phyloP scores from a whole-genome alignment of 768 basidiomycete species.

The Macrolepiota dolichaula region DNA sequence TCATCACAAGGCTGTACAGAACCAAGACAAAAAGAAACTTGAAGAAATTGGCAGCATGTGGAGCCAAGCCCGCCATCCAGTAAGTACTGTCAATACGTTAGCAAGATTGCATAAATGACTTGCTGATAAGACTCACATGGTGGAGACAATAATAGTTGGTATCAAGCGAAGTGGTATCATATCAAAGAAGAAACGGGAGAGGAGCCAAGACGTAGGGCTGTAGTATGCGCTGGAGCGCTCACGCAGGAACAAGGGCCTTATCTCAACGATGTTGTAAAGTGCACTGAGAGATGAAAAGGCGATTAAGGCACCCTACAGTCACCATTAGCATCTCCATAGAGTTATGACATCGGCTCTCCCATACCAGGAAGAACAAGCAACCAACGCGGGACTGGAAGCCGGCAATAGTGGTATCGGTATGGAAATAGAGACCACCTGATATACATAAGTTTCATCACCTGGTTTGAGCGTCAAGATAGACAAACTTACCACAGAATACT shows the following conservation, averaged over 20 bases:
- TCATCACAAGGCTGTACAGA: conserved; percentile 81
- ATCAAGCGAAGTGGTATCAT: conserved; percentile 85
- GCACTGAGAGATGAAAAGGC: conserved; percentile 92
- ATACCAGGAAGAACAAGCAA: conserved; percentile 87
- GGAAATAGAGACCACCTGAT: conserved; percentile 80
- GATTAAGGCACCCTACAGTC: conserved; percentile 73
- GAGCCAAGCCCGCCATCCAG: conserved; percentile 92
- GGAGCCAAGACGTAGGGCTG: conserved; percentile 87
- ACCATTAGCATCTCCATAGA: conserved; percentile 7
- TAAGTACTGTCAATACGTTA: conserved; percentile 54
- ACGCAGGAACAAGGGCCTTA: conserved; percentile 83
- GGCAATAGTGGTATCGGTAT: conserved; percentile 78
- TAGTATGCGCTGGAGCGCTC: conserved; percentile 87
- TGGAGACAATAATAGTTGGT: conserved; percentile 82
- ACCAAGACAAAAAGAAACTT: conserved; percentile 91
- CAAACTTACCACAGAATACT: conserved; percentile 71
- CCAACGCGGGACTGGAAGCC: conserved; percentile 96
- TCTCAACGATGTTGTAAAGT: conserved; percentile 81
- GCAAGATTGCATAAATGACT: neutral
- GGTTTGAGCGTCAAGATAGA: neutral
- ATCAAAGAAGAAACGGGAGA: conserved; percentile 87
- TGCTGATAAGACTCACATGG: conserved; percentile 54
- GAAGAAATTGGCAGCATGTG: conserved; percentile 82
- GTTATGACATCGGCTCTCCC: conserved; percentile 13
- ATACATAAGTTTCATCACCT: neutral